phyloP scores from a whole-genome alignment of 2,329 filamentous ascomycete genomes.

The Trichoderma sp. region DNA sequence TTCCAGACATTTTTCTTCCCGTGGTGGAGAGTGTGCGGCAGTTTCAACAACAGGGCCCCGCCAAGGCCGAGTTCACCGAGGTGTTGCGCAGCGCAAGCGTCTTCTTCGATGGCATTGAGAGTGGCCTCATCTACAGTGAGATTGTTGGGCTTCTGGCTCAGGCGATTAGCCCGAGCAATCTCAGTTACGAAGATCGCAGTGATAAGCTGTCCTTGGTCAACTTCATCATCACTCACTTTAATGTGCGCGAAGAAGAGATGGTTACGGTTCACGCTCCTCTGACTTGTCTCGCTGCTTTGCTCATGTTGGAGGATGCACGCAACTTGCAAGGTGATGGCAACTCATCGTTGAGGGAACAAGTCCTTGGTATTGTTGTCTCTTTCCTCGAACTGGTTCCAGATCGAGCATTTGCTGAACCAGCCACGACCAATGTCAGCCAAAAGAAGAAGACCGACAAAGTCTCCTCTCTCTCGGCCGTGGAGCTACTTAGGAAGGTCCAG shows the following conservation, averaged over 20 bases:
- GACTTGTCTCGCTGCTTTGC: conserved; percentile 59
- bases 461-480: conserved; percentile 39
- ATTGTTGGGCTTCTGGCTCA: conserved; percentile 68
- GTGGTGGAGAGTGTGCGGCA: conserved; percentile 77
- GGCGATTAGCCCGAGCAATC: conserved; percentile 53
- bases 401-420: conserved; percentile 55
- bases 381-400: conserved; percentile 67
- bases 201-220: conserved; percentile 71
- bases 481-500: conserved; percentile 62
- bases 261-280: conserved; percentile 80
- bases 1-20: conserved; percentile 85
- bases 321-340: conserved; percentile 41
- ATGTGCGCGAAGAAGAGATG: conserved; percentile 96
- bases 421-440: conserved; percentile 27
- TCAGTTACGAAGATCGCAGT: conserved; percentile 52
- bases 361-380: conserved; percentile 55
- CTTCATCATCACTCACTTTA: conserved; percentile 87
- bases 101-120: conserved; percentile 97
- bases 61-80: conserved; percentile 76
- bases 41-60: conserved; percentile 67
- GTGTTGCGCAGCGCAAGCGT: conserved; percentile 90
- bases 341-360: conserved; percentile 39
- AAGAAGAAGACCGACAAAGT: conserved; percentile 27
- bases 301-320: conserved; percentile 60
- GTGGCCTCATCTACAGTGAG: conserved; percentile 87